Percentiles rank a stretch among this genome's conserved stretches.
Evolutionary conservation across 371 early-diverging fungal species (phyloP).

Genomic region (Haplosporangium sp.): DNA sequence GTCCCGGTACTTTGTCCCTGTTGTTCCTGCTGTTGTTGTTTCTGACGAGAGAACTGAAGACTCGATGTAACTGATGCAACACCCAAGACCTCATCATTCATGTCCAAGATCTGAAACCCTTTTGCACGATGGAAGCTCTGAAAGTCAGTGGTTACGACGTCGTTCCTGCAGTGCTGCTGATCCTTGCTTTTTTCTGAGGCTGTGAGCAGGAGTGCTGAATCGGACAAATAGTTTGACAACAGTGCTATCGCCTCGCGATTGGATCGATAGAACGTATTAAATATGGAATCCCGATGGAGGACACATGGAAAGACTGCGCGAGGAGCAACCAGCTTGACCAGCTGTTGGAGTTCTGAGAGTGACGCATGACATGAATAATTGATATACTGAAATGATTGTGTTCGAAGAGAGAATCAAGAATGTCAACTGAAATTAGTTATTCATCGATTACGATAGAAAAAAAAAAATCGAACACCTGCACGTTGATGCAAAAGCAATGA

Average conservation of each 20-base stretch:
- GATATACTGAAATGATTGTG: slow-evolving; percentile 21
- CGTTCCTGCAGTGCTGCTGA: slow-evolving; percentile 9
- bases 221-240: slow-evolving; percentile 15
- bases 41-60: not conserved
- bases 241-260: slow-evolving; percentile 23
- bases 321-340: slow-evolving; percentile 32
- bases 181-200: slow-evolving; percentile 12
- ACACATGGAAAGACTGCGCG: slow-evolving; percentile 39
- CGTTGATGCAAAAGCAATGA: too few species aligned
- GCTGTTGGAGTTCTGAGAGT: slow-evolving; percentile 27
- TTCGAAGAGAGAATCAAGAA: not conserved
- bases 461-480: not conserved
- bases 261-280: slow-evolving; percentile 20
- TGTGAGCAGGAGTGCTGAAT: not conserved
- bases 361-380: slow-evolving; percentile 42
- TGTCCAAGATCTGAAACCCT: slow-evolving; percentile 31
- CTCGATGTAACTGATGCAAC: not conserved
- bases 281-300: slow-evolving; percentile 30
- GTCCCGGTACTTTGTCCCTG: not conserved
- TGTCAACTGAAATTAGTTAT: too few species aligned
- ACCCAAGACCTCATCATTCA: slow-evolving; percentile 17
- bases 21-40: too few species aligned
- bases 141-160: slow-evolving; percentile 40
- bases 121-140: slow-evolving; percentile 39
- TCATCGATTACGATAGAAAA: not conserved